These are phyloP conservation scores for Penicillium sp. DNA, from an alignment of 2,329 filamentous ascomycete species.

Conservation along the genomic window DNA sequence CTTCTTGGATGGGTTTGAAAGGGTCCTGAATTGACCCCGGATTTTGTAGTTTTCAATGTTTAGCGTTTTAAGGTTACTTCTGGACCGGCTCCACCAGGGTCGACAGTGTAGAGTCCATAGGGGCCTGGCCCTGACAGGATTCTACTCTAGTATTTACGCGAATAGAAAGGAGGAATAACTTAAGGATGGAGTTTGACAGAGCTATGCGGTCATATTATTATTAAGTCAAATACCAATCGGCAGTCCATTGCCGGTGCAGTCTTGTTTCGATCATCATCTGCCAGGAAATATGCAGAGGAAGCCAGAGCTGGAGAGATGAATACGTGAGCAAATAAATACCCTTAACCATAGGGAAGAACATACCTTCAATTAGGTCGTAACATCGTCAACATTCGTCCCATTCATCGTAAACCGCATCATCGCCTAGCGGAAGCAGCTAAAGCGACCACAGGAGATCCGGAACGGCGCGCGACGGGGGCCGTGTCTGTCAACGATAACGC, in stretches of 20 bases:
- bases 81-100: too few species aligned
- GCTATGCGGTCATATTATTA: too few species aligned
- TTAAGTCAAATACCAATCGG: neutral
- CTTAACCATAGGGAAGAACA: neutral
- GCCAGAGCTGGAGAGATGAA: too few species aligned
- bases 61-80: too few species aligned
- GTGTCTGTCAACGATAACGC: neutral
- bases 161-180: too few species aligned
- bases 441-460: neutral
- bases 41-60: too few species aligned
- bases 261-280: neutral
- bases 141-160: too few species aligned
- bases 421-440: constrained; percentile 2
- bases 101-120: too few species aligned
- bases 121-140: too few species aligned
- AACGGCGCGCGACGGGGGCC: neutral
- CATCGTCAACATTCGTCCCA: neutral
- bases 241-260: neutral
- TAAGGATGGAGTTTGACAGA: neutral
- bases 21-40: neutral
- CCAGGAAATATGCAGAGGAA: too few species aligned
- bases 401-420: too few species aligned
- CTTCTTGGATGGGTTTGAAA: neutral
- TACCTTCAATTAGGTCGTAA: neutral
- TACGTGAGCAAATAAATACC: too few species aligned